Conservation (phyloP, 2,329 filamentous ascomycete genomes). For the Fusarium coffeatum region DNA sequence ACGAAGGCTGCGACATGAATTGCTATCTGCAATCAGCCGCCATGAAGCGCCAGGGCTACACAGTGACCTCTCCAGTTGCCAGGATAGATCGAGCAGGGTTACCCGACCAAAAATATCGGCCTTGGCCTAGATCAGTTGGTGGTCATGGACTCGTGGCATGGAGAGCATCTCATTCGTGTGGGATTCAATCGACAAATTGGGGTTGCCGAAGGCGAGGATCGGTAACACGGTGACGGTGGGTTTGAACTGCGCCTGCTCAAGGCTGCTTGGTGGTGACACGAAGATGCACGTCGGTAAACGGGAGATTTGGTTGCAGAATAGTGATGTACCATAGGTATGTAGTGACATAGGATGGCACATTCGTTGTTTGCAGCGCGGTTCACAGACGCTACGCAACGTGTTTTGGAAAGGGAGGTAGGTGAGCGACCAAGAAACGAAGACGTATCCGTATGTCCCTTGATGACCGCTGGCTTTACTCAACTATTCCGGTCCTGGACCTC, state of each 20-base stretch:
- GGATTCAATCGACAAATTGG: conserved; percentile 22
- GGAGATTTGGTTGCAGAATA: conserved; percentile 27
- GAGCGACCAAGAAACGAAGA: background rate
- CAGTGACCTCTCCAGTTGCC: conserved; percentile 36
- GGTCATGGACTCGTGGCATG: conserved; percentile 17
- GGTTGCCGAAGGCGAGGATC: conserved; percentile 37
- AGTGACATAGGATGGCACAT: conserved; percentile 11
- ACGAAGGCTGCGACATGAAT: conserved; percentile 41
- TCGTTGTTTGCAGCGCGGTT: conserved; percentile 29
- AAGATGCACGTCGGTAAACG: conserved; percentile 39
- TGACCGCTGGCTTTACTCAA: conserved; percentile 13
- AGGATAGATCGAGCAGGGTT: conserved; percentile 40
- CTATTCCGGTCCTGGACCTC: conserved; percentile 4
- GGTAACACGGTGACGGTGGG: conserved; percentile 26
- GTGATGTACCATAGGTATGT: conserved; percentile 22
- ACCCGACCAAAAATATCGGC: conserved; percentile 28
- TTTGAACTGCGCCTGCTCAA: conserved; percentile 32
- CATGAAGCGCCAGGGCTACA: conserved; percentile 40
- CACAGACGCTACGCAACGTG: conserved; percentile 8
- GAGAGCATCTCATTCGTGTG: conserved; percentile 16
- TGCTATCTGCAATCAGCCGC: conserved; percentile 43
- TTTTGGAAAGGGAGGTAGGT: conserved; percentile 9
- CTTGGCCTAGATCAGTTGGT: conserved; percentile 29
- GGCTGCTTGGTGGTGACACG: conserved; percentile 42
- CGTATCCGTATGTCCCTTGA: conserved; percentile 1